Evolutionary conservation across 2,329 filamentous ascomycete genomes (phyloP), one percentile per base, ranked within the genome.

Genomic region (Alternaria consortialis): DNA sequence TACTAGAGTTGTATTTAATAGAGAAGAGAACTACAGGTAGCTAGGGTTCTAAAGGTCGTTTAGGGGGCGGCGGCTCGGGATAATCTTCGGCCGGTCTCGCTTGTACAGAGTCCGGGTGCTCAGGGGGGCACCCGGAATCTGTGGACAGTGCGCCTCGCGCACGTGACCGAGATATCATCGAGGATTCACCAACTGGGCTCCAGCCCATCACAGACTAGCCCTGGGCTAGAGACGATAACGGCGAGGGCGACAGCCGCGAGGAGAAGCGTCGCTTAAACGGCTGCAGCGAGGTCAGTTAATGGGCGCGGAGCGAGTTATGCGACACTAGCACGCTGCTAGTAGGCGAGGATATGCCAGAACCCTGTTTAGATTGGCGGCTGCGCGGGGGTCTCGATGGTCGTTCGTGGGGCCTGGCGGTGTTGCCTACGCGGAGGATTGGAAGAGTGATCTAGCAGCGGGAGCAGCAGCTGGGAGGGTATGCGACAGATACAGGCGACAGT

Each of bases 251-350:
- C 60, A 97, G 56, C 48, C 94, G 90, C 15, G 94, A 94, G 76
- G 96, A 93, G 80, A 99, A 99, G 57, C 95, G 89, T 65, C 93
- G 89, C 76, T 99, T 95, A 78, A 99, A 99, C 4, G 95, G 94
- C 73, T 94, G 89, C 71, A 97, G 91, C n/a, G 92, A 93, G 20
- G 91, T 91, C 15, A 91, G 92, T 12, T 92, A 89, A 68, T 90
- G 93, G 66, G 91, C 85, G 20, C 88, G 85, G 59, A 90, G 85
- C 15, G 90, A 90, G 67, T 88, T 88, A 60, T 90, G 84, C 36
- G 90, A 89, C 4, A 89, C 88, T 27, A 93, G 85, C 37, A 91
- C 82, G 72, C 90, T 93, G 79, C 92, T 93, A 37, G 88, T 87
- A n/a, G 89, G 88, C 5, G 92, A 85, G 20, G 86, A 88, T 15